These are phyloP conservation scores for Blepharisma japonicum DNA, from an alignment of 73 alveolate species.

Conservation along the genomic window DNA sequence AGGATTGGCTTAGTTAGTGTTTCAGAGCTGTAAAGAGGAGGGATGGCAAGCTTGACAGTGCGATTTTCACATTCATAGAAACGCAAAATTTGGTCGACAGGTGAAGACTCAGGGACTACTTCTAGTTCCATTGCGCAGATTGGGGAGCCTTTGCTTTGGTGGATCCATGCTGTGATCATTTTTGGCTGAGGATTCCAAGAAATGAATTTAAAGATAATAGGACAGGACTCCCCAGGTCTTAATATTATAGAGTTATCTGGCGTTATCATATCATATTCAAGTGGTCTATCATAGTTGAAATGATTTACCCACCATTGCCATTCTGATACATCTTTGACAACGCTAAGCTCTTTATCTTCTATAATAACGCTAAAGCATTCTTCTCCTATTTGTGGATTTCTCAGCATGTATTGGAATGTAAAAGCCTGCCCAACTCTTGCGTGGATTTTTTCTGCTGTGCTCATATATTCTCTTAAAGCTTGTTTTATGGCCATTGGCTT, in stretches of 20 bases:
- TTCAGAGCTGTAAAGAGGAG: slow-evolving; percentile 39
- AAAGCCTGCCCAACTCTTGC: slow-evolving; percentile 6
- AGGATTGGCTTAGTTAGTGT: slow-evolving; percentile 31
- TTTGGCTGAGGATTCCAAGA: slow-evolving; percentile 35
- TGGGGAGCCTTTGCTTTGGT: slow-evolving; percentile 40
- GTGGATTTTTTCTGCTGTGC: neutral
- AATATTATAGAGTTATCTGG: slow-evolving; percentile 37
- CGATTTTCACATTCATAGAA: slow-evolving; percentile 55
- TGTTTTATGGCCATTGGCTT: slow-evolving; percentile 25
- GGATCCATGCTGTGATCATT: slow-evolving; percentile 34
- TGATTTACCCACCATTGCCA: slow-evolving; percentile 58
- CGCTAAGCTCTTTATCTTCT: slow-evolving; percentile 14
- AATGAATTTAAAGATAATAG: slow-evolving; percentile 49
- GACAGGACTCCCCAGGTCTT: slow-evolving; percentile 51
- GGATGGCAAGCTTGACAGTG: slow-evolving; percentile 35
- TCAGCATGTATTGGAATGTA: neutral
- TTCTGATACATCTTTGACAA: slow-evolving; percentile 30
- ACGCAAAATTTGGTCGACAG: slow-evolving; percentile 50
- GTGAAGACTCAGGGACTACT: slow-evolving; percentile 51
- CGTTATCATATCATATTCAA: slow-evolving; percentile 53
- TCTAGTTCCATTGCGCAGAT: slow-evolving; percentile 41
- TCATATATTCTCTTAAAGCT: slow-evolving; percentile 20
- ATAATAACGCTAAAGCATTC: slow-evolving; percentile 26
- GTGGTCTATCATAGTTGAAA: slow-evolving; percentile 50
- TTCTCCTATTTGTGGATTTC: neutral